These are phyloP conservation scores for Xylaria sp. DNA, from an alignment of 2,329 filamentous ascomycete species.

Conservation along the genomic window DNA sequence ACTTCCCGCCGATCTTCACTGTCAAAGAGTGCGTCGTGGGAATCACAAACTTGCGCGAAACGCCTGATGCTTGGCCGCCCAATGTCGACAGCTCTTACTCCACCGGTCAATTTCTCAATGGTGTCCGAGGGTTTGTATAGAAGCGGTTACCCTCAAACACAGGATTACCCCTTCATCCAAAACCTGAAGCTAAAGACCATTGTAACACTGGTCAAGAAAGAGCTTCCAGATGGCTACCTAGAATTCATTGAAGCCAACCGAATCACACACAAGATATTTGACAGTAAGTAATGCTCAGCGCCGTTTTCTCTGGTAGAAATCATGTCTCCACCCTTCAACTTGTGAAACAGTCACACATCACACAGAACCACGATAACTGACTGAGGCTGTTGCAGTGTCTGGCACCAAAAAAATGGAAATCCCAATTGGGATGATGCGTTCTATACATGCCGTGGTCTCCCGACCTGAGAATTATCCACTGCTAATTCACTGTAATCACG, in stretches of 20 bases:
- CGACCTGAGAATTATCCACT: constrained; percentile 80
- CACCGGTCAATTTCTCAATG: constrained; percentile 78
- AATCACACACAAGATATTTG: constrained; percentile 79
- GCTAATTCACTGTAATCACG: constrained; percentile 92
- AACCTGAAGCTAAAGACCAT: constrained; percentile 79
- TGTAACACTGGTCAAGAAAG: constrained; percentile 73
- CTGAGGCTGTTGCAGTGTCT: constrained; percentile 58
- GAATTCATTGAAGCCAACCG: constrained; percentile 72
- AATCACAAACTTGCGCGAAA: constrained; percentile 24
- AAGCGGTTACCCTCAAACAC: constrained; percentile 78
- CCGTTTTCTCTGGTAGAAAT: neutral
- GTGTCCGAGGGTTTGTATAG: constrained; percentile 81
- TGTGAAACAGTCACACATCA: neutral
- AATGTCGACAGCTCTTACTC: constrained; percentile 4
- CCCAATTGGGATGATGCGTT: constrained; percentile 71
- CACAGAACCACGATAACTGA: constrained; percentile 1
- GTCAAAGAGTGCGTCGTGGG: constrained; percentile 11
- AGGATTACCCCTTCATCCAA: constrained; percentile 76
- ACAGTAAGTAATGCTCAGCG: constrained; percentile 51
- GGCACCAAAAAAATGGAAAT: constrained; percentile 88
- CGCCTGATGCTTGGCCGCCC: constrained; percentile 12
- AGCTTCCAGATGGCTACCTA: constrained; percentile 63
- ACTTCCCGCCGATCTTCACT: constrained; percentile 7
- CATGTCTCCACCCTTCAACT: neutral
- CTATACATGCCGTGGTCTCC: constrained; percentile 76